Base-by-base conservation (phyloP, 495 filamentous ascomycete genomes). In the Hypoxylon perforatum region DNA sequence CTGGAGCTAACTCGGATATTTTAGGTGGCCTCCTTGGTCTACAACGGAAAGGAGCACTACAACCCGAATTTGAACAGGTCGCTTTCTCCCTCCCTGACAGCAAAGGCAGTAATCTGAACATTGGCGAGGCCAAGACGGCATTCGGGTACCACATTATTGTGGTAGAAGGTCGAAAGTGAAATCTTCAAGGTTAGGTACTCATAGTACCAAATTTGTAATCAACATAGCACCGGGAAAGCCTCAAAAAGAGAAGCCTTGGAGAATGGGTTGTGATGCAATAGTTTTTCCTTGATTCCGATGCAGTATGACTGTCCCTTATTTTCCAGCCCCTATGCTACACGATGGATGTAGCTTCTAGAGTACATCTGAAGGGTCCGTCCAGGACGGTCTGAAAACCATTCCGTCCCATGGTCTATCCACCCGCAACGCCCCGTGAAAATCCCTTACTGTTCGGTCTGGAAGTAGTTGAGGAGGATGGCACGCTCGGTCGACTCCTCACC, bases 401-500 rank as follows among this genome's bases (percentile, higher is more conserved):
- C 71, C 38, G 56, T 65, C 63, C 73, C 67, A 73, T 67, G 69
- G 63, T 77, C 70, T 68, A 71, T 67, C 55, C 70, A 64, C 57
- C 51, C 72, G 39, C 57, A 63, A 69, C 71, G 57, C 67, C 25
- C 64, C 53, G 47, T 57, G 55, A 38, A 65, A 44, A 65, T 39
- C 45, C 60, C 74, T 81, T 86, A 85, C 73, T 85, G 84, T 79
- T 85, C 84, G 75, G 92, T 97, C 84, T 95, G 90, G 92, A 98
- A 97, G 91, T 98, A 98, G 88, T 97, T 95, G 75, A 98, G 92
- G 80, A 98, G 91, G 81, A 98, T 91, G 73, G 91, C 90, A 73
- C 95, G 92, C 87, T 98, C 95, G 82, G 96, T 93, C 71, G 91
- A 94, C 86, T 97, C 95, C 87, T 97, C 94, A 86, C 95, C 95